phyloP scores from a whole-genome alignment of 2,329 filamentous ascomycete species.

The Epichloe festucae region DNA sequence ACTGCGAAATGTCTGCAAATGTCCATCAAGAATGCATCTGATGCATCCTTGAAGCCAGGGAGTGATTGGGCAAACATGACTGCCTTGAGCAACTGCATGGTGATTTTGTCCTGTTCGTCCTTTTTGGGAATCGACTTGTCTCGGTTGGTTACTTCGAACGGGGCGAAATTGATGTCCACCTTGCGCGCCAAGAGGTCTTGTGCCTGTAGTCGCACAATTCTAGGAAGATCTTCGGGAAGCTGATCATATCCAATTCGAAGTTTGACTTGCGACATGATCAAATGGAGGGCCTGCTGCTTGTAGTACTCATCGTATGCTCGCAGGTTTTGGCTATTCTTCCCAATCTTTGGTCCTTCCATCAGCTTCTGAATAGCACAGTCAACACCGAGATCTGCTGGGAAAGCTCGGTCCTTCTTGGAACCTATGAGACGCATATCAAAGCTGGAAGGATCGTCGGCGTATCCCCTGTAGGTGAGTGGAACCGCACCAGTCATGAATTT shows the following conservation, averaged over 20 bases:
- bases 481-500: conserved; percentile 90
- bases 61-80: conserved; percentile 76
- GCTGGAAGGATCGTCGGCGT: conserved; percentile 75
- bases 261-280: conserved; percentile 83
- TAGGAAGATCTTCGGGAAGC: conserved; percentile 78
- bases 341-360: conserved; percentile 60
- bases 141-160: conserved; percentile 63
- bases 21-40: conserved; percentile 62
- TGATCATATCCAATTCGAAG: conserved; percentile 77
- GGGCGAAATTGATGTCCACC: conserved; percentile 54
- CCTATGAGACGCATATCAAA: conserved; percentile 84
- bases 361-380: conserved; percentile 82
- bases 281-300: conserved; percentile 81
- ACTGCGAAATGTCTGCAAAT: conserved; percentile 84
- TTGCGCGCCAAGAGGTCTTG: conserved; percentile 70
- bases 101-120: conserved; percentile 62
- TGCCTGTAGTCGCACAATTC: conserved; percentile 74
- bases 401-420: conserved; percentile 76
- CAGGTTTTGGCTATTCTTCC: conserved; percentile 31
- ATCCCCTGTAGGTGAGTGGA: conserved; percentile 69
- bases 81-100: conserved; percentile 83
- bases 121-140: conserved; percentile 87
- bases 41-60: conserved; percentile 64
- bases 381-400: conserved; percentile 74
- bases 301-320: conserved; percentile 69